Evolutionary conservation across 176 grass and related monocot genomes (phyloP), one percentile per base, ranked within the genome.

Genomic region (Lolium rigidum): DNA sequence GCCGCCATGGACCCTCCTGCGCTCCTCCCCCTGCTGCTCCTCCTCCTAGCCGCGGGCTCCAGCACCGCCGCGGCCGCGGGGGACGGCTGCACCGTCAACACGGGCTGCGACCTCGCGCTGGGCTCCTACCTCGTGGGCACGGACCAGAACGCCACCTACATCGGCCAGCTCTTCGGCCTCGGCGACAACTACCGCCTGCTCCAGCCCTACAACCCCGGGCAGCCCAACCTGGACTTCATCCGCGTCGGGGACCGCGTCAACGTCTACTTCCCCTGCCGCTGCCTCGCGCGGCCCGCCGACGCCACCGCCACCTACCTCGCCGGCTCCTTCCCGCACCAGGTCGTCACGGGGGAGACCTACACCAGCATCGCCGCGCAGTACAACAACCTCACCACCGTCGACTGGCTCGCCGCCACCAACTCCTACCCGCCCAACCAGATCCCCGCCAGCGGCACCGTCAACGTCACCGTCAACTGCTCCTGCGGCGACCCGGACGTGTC

Each of bases 401-500:
- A 0, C 44, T 92, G 88, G 87, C 90, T 99, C 7, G 14, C 10
- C 10, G 18, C 16, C 13, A 81, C 84, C 28, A 99, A 99, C 87
- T 15, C 4, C 12, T 99, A 78, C 70, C 70, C 80, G 17, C 0
- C 66, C 7, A 85, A 10, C 80, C 92, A 91, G 56, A 84, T 96
- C 81, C 90, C 90, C 38, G 10, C 5, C 71, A 39, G 41, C 62
- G 69, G 0, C 52, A 78, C 16, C 1, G 28, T 99, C 6, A 91
- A 89, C 71, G 87, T 85, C 82, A 91, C 48, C 15, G 84, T 99
- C 79, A 99, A 99, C 74, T 99, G 97, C 75, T 85, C 94, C 16
- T 99, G 97, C 43, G 97, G 92, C 13, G 73, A 99, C 82, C 4
- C 0, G 0, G 28, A 0, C 0, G 58, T 96, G 8, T 99, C 92